Percentiles rank a stretch among this genome's conserved stretches.
Conservation (phyloP, 176 grass and related monocot species). For the Bolboschoenus planiculmis region DNA sequence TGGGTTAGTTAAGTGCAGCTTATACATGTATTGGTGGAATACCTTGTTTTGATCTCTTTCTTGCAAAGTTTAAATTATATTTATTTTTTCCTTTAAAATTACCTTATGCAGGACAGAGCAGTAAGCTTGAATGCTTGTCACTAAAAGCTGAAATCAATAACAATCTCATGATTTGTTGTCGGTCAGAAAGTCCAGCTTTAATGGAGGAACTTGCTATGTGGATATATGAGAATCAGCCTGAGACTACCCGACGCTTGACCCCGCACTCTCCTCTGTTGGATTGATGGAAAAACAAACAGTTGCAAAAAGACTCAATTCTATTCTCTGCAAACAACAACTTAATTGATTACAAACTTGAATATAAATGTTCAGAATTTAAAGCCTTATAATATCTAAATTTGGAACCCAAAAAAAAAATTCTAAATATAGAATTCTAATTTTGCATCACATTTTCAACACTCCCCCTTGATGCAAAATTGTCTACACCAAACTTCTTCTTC, state of each 20-base stretch:
- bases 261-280: constrained; percentile 36
- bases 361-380: too few relatives aligned
- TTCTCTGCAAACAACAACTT: too few relatives aligned
- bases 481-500: too few relatives aligned
- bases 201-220: constrained; percentile 80
- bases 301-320: too few relatives aligned
- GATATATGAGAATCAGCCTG: constrained; percentile 77
- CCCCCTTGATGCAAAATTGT: too few relatives aligned
- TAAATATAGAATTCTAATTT: too few relatives aligned
- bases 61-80: not conserved
- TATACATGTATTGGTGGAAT: not conserved
- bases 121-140: constrained; percentile 86
- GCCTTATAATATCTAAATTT: too few relatives aligned
- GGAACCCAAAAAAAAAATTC: too few relatives aligned
- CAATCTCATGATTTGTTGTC: constrained; percentile 66
- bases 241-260: constrained; percentile 66
- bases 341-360: too few relatives aligned
- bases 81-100: constrained; percentile 11
- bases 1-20: not conserved
- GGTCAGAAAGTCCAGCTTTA: constrained; percentile 77
- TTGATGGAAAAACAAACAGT: too few relatives aligned
- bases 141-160: constrained; percentile 71
- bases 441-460: too few relatives aligned
- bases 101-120: constrained; percentile 74
- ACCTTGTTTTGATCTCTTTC: not conserved